Percentiles rank a stretch among this genome's conserved stretches.
These are phyloP conservation scores for Austroboletus rostrupii DNA, from an alignment of 1,284 basidiomycete genomes.

Conservation along the genomic window DNA sequence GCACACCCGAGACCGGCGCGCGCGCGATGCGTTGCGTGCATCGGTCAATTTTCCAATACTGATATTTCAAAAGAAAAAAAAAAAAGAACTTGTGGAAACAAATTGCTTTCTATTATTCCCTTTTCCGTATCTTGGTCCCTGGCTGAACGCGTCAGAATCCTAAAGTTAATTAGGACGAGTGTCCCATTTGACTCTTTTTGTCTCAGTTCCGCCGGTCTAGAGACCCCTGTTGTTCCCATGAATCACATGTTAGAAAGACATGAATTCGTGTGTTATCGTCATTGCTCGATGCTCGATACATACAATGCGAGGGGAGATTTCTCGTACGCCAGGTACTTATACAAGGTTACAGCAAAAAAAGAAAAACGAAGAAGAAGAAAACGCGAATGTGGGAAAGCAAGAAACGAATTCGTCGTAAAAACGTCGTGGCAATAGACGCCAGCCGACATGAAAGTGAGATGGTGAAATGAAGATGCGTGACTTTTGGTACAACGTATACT, in stretches of 20 bases:
- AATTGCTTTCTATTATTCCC: neutral
- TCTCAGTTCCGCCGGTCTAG: constrained; percentile 13
- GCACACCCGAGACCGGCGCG: too few species aligned
- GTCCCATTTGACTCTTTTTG: neutral
- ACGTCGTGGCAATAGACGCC: constrained; percentile 21
- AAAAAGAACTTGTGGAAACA: neutral
- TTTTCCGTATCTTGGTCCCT: neutral
- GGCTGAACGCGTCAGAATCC: neutral
- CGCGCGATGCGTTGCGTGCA: too few species aligned
- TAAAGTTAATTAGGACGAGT: neutral
- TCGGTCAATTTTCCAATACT: too few species aligned
- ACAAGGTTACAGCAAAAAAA: constrained; percentile 26
- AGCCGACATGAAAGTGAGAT: constrained; percentile 18
- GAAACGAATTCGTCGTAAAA: constrained; percentile 26
- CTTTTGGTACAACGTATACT: constrained; percentile 25
- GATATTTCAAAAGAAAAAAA: neutral
- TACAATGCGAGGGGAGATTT: constrained; percentile 10
- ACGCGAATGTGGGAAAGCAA: constrained; percentile 9
- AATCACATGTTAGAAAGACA: constrained; percentile 12
- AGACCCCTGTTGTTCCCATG: constrained; percentile 1
- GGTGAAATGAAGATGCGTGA: constrained; percentile 9
- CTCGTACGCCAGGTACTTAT: constrained; percentile 40
- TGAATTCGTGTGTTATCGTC: constrained; percentile 10
- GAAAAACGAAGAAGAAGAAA: neutral
- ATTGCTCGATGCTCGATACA: constrained; percentile 19